Evolutionary conservation across 768 basidiomycete species (phyloP).

Genomic region (Thelephora ganbajun): DNA sequence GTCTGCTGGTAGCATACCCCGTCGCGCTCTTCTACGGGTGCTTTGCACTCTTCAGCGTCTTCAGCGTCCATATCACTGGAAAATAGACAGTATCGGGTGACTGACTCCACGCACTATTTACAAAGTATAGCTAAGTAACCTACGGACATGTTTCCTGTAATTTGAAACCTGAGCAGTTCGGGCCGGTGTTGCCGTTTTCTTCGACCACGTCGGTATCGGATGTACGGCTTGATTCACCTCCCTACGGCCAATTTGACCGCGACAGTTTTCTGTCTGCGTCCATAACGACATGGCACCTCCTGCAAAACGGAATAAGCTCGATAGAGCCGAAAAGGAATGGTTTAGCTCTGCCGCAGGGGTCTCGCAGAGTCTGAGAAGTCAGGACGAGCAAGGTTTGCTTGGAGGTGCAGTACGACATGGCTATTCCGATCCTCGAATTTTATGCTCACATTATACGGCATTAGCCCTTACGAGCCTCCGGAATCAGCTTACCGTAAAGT

Average conservation of each 20-base stretch:
- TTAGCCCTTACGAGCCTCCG: constrained; percentile 38
- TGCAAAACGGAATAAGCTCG: not conserved
- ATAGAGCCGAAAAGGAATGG: not conserved
- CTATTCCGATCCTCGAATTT: not conserved
- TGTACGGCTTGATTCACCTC: no score
- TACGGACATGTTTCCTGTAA: not conserved
- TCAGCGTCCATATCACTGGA: constrained; percentile 39
- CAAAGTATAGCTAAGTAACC: no score
- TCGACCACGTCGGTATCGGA: no score
- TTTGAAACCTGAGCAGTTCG: not conserved
- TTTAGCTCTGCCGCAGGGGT: constrained; percentile 2
- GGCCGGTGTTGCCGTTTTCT: no score
- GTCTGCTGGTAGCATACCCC: constrained; percentile 92
- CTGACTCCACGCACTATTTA: not conserved
- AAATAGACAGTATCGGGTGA: constrained; percentile 13
- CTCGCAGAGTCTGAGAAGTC: constrained; percentile 3
- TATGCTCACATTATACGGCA: no score
- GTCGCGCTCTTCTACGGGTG: constrained; percentile 89
- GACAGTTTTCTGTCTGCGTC: not conserved
- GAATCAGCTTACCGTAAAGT: constrained; percentile 45
- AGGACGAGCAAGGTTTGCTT: constrained; percentile 6
- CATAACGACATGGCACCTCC: not conserved
- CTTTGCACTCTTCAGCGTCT: constrained; percentile 86
- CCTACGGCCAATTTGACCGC: no score
- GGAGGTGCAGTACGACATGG: constrained; percentile 3